Evolutionary conservation across 1,284 basidiomycete species (phyloP).

Genomic region (Boletus mariae): DNA sequence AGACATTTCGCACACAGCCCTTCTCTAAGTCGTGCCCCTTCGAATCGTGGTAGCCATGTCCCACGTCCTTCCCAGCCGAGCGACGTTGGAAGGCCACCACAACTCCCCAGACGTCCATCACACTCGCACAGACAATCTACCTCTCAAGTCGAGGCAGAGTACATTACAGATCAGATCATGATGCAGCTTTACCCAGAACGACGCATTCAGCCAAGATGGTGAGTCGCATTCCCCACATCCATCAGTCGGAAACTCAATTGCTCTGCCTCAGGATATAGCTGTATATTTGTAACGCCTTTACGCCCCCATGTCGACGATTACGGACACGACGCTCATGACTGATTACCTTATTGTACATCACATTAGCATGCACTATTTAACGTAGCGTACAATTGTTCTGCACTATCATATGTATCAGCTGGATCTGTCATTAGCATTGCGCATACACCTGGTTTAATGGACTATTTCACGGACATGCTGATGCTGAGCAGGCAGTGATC

Average conservation of each 20-base stretch:
- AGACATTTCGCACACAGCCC: slow-evolving; percentile 1
- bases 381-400: slow-evolving; percentile 21
- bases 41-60: neutral
- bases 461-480: neutral
- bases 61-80: slow-evolving; percentile 13
- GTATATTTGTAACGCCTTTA: neutral
- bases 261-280: slow-evolving; percentile 23
- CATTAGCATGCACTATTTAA: slow-evolving; percentile 11
- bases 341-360: slow-evolving; percentile 17
- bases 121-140: slow-evolving; percentile 21
- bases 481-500: neutral
- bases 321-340: slow-evolving; percentile 13
- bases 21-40: slow-evolving; percentile 2
- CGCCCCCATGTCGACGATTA: slow-evolving; percentile 7
- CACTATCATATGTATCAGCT: slow-evolving; percentile 18
- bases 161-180: slow-evolving; percentile 33
- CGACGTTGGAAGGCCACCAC: slow-evolving; percentile 19
- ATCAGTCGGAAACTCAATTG: neutral
- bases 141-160: slow-evolving; percentile 32
- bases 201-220: slow-evolving; percentile 32
- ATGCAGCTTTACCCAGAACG: slow-evolving; percentile 34
- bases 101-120: slow-evolving; percentile 17
- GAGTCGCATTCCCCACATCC: slow-evolving; percentile 5
- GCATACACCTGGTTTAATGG: neutral
- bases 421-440: slow-evolving; percentile 6